Conservation (phyloP, 1,139 yeast species). For the Saccharomyces hybrid region DNA sequence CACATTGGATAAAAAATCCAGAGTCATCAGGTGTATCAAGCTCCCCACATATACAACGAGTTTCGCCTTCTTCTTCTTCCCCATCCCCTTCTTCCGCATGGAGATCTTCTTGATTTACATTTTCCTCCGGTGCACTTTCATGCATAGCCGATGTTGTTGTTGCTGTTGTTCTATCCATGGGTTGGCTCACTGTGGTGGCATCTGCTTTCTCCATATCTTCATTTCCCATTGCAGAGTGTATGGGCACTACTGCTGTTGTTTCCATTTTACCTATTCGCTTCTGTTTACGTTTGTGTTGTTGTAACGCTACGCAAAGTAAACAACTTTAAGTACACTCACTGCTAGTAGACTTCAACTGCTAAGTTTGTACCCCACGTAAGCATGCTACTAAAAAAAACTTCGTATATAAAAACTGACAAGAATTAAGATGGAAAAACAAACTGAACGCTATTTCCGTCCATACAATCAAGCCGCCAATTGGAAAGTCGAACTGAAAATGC, state of each 20-base stretch:
- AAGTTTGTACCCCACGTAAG: neutral
- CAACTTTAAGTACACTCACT: neutral
- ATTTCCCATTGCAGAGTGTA: neutral
- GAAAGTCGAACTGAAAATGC: neutral
- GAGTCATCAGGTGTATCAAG: conserved; percentile 45
- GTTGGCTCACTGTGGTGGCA: neutral
- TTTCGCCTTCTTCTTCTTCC: conserved; percentile 61
- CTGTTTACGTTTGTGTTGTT: neutral
- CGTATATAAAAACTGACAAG: neutral
- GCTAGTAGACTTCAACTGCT: neutral
- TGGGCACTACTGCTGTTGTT: neutral
- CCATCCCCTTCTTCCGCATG: conserved; percentile 27
- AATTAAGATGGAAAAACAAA: neutral
- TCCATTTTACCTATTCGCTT: neutral
- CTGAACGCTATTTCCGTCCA: neutral
- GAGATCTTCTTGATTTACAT: neutral
- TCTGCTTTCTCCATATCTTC: neutral
- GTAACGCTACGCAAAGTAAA: neutral
- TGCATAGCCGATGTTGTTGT: neutral
- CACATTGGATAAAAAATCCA: conserved; percentile 75
- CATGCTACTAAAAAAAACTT: neutral
- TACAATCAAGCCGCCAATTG: neutral
- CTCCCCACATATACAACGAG: conserved; percentile 83
- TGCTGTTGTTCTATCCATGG: neutral
- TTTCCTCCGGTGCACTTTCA: neutral